Base-by-base conservation (phyloP, 2,329 filamentous ascomycete species). In the Cladophialophora yegresii region DNA sequence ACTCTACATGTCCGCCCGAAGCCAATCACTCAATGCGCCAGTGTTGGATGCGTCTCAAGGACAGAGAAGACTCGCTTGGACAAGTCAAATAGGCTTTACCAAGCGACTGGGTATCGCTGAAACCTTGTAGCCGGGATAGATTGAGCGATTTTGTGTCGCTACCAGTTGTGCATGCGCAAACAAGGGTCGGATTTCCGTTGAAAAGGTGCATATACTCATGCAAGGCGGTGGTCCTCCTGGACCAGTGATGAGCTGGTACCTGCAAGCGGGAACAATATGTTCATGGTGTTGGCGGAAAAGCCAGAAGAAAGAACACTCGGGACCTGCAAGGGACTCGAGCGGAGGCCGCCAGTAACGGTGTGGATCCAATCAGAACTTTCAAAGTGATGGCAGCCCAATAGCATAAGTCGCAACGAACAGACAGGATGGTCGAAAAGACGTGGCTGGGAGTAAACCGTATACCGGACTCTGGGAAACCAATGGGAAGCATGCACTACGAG, bases 381-480 rank as follows among this genome's bases (percentile, higher is more conserved):
- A 8, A 50, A 43, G 16, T 43, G 36, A 5, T 16, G n/a, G 36
- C 13, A 43, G 5, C 16, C 36, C 36, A 45, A 58, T 33, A 16
- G 23, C 20, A 49, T 32, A 47, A 8, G 23, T 30, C 30, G 2
- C 26, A 33, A 45, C 55, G 6, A 22, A 12, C 23, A 22, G 5
- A n/a, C 7, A 7, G 5, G 13, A 43, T 16, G 36, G 3, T 33
- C 32, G 47, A 59, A 59, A 59, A 43, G 57, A 50, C 16, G 43
- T 51, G 57, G 57, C 47, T 59, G 57, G 56, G 57, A 40, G 57
- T 40, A 53, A n/a, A 51, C 51, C 10, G 51, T 54, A 54, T 54
- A 54, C 51, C 51, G 28, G 51, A n/a, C 9, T 22, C 3, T 12
- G 22, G 22, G 13, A 23, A 7, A 28, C 51, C 23, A 54, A 33